phyloP scores from a whole-genome alignment of 75 land plant species.

The Pinus taeda region DNA sequence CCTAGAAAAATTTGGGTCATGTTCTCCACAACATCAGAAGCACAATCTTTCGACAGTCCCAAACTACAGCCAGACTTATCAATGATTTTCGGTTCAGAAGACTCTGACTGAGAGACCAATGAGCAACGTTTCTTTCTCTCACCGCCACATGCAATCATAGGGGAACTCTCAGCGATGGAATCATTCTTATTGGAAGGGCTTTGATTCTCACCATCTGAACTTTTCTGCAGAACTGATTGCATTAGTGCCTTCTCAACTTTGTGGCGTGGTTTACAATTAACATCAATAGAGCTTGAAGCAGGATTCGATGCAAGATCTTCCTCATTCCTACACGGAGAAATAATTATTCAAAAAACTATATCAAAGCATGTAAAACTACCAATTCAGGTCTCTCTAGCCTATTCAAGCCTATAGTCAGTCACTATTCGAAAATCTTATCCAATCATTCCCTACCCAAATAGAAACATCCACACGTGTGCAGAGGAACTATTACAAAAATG shows the following conservation, averaged over 20 bases:
- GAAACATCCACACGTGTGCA: background rate
- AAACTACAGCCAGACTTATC: background rate
- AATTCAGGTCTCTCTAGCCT: background rate
- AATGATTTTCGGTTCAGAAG: background rate
- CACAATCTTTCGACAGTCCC: background rate
- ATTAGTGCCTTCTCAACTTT: background rate
- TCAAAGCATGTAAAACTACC: too few relatives aligned
- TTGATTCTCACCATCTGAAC: background rate
- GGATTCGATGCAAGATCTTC: background rate
- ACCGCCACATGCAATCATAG: background rate
- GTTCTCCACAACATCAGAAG: slow-evolving; percentile 1
- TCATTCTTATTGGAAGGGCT: background rate
- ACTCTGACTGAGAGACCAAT: background rate
- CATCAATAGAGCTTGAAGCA: slow-evolving; percentile 2
- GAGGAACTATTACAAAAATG: background rate
- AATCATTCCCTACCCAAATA: background rate
- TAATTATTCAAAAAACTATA: too few relatives aligned
- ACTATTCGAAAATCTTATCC: background rate
- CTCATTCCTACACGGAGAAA: background rate
- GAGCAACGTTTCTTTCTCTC: background rate
- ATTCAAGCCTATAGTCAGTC: background rate
- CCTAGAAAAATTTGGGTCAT: slow-evolving; percentile 8
- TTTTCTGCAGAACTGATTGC: background rate
- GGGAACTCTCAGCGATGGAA: background rate
- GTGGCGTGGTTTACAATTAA: background rate